Base-by-base conservation (phyloP, 768 basidiomycete species). In the Pholiota conissans region DNA sequence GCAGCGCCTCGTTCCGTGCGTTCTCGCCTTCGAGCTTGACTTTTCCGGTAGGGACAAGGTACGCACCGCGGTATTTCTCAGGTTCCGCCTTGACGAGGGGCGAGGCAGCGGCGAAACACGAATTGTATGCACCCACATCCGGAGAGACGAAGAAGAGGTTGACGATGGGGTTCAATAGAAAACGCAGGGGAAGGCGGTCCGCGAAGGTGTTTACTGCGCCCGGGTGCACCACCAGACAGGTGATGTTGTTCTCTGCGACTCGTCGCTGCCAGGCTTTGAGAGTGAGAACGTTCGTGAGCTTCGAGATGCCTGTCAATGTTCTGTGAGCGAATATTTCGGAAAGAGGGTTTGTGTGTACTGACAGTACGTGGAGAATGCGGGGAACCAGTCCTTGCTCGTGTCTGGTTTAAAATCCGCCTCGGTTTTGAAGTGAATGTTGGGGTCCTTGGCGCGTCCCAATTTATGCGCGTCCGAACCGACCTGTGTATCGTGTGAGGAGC, bases 201-300 rank as follows among this genome's bases (percentile, higher is more conserved):
- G 60, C 56, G 27, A 59, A 68, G 7, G 79, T 77, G 42, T 71
- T 64, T 14, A 79, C 74, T 1, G 55, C 55, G 11, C 81, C 80
- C 0, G 81, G 80, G 61, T 79, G 71, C 0, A 79, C 40, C 5
- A 73, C 56, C 37, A 79, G 64, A 30, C 62, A 70, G 14, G 71
- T 73, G 48, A 77, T 73, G 16, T 67, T 65, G 0, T 68, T 63
- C 10, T 63, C 67, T 30, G 55, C 58, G 20, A 83, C 67, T 14
- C 63, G 71, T 49, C 63, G 71, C 51, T 84, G 82, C 18, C 85
- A 68, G 57, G 79, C 76, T n/a, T 71, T 73, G 2, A 73, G 73
- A 37, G 74, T 82, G 6, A 84, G 71, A n/a, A 77, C 60, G 45
- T 73, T 73, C 7, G 76, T 73, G 27, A 85, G 69, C 62, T 85